Evolutionary conservation across 2,329 filamentous ascomycete genomes (phyloP), one percentile per base, ranked within the genome.

Genomic region (Colletotrichum sp.): DNA sequence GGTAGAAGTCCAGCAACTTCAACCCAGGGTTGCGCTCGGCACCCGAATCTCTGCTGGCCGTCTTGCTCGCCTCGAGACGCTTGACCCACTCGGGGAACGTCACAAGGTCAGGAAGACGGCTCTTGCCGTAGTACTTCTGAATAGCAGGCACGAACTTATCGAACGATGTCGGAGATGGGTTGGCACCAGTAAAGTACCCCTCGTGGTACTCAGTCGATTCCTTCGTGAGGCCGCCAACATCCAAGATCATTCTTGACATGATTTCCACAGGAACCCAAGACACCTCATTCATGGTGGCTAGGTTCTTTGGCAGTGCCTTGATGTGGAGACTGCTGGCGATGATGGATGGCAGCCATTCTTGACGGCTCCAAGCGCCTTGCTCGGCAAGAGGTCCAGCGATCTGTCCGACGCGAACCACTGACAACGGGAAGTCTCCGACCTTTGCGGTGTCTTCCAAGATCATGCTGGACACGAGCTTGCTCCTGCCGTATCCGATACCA

Each of bases 201-300:
- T 75, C 73, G 30, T 72, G 68, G 15, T 72, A 72, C n/a, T 72
- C 68, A 4, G 15, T 28, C 28, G 72, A 68, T 28, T 75, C 72
- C 19, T 65, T 52, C 8, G 64, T 71, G 19, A 75, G 34, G 22
- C 72, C 63, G 63, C 88, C 85, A 3, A 89, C 83, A 65, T 91
- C 90, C 25, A 88, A 82, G 61, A 91, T 81, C 6, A 88, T 81
- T 1, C 81, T 80, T 2, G 89, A 87, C 30, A 90, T 86, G 22
- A 83, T 79, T 69, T 90, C 90, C 4, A 90, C 85, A 0, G 91
- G 89, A 3, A 89, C 84, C 91, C 91, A 92, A 77, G 91, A 88
- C 2, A 91, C 83, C 0, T 80, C 80, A 5, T 87, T 81, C 79
- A 86, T 82, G 2, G 78, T 73, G 0, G 88, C 90, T 0, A 92